These are phyloP conservation scores for Aspergillus diversus DNA, from an alignment of 495 filamentous ascomycete species.

Conservation along the genomic window DNA sequence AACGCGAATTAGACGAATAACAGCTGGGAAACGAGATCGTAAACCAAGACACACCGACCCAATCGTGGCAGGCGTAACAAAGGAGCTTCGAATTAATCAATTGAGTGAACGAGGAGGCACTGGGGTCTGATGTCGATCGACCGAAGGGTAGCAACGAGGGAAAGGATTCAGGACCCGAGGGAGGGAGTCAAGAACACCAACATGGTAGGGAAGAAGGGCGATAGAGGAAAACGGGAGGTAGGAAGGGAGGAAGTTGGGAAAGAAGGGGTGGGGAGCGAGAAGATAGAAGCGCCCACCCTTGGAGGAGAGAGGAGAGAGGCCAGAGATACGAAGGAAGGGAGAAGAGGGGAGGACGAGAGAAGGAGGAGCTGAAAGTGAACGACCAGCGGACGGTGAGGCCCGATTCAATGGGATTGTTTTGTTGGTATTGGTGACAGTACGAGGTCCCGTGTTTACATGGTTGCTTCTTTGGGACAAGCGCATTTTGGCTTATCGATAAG, in stretches of 20 bases:
- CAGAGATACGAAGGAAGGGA: conserved; percentile 1
- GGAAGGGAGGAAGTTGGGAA: neutral
- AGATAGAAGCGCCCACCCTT: conserved; percentile 15
- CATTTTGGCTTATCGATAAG: conserved; percentile 49
- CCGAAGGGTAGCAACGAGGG: conserved; percentile 23
- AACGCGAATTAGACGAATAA: conserved; percentile 1
- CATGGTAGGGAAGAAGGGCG: conserved; percentile 17
- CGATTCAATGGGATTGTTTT: conserved; percentile 35
- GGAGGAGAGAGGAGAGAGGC: neutral
- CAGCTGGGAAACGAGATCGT: conserved; percentile 2
- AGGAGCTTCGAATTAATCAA: neutral
- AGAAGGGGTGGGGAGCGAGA: conserved; percentile 12
- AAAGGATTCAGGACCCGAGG: conserved; percentile 11
- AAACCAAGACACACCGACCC: neutral
- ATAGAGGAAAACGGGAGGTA: conserved; percentile 9
- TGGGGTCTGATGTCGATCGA: neutral
- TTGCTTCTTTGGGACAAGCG: conserved; percentile 43
- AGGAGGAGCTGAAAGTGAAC: conserved; percentile 26
- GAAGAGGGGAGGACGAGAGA: conserved; percentile 14
- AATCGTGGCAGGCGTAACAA: neutral
- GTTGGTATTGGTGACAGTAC: conserved; percentile 2
- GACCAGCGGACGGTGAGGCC: conserved; percentile 40
- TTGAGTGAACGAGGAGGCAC: conserved; percentile 3
- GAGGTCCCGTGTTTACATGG: conserved; percentile 43
- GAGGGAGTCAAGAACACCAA: conserved; percentile 10